Conservation (phyloP, 345 rosid species). For the Excoecaria agallocha region DNA sequence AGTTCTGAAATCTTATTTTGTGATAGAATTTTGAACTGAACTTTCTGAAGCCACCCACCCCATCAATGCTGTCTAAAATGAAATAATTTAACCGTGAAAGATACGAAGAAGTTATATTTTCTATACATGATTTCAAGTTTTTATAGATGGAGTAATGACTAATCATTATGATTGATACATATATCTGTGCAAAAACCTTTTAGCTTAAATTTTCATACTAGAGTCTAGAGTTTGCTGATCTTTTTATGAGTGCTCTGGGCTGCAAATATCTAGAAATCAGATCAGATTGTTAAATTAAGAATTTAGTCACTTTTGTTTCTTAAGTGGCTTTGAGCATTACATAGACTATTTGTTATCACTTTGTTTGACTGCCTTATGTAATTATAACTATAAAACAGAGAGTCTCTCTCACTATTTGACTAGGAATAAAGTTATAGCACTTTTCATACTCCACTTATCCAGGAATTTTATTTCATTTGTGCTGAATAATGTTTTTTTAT, state of each 20-base stretch:
- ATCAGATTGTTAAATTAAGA: background rate
- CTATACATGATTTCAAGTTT: too few species aligned
- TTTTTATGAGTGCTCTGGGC: too few species aligned
- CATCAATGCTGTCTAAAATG: background rate
- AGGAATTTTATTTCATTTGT: background rate
- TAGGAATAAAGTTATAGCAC: background rate
- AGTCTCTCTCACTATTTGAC: background rate
- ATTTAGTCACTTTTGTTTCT: background rate
- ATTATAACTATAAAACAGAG: background rate
- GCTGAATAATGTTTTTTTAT: background rate
- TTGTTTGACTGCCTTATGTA: background rate
- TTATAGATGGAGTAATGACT: too few species aligned
- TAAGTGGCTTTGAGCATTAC: background rate
- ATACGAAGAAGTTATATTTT: too few species aligned
- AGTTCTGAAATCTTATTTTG: background rate
- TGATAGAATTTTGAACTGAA: background rate
- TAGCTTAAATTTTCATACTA: too few species aligned
- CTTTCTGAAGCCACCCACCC: background rate
- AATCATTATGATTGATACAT: too few species aligned
- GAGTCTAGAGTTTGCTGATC: too few species aligned
- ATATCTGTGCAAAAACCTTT: too few species aligned
- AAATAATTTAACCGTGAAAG: too few species aligned
- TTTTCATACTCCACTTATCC: background rate
- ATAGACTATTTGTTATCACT: background rate
- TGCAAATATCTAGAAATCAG: background rate